Conservation (phyloP, 805 yeast species). For the Diddensiella santjacobensis region DNA sequence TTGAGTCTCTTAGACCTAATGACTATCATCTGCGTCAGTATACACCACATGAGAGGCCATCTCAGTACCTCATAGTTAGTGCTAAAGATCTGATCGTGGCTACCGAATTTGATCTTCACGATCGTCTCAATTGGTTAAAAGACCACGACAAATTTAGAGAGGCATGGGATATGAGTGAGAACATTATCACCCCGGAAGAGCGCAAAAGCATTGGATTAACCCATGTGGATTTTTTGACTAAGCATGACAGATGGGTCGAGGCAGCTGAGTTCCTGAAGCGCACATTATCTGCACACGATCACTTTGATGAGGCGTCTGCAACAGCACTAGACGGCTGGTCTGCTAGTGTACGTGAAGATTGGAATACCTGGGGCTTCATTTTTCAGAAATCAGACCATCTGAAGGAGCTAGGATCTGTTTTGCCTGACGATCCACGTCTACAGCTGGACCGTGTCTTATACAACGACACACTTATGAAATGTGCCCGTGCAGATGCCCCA, state of each 20-base stretch:
- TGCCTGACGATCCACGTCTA: conserved; percentile 51
- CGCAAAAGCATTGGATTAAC: conserved; percentile 59
- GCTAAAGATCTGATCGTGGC: conserved; percentile 80
- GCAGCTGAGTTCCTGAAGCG: conserved; percentile 49
- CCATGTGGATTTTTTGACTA: conserved; percentile 39
- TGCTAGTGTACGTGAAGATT: conserved; percentile 36
- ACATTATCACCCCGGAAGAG: conserved; percentile 47
- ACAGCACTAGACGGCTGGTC: neutral
- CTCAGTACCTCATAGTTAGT: conserved; percentile 64
- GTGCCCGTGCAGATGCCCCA: conserved; percentile 38
- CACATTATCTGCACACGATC: conserved; percentile 35
- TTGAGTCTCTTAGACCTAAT: conserved; percentile 62
- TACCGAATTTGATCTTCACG: conserved; percentile 63
- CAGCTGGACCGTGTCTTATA: conserved; percentile 39
- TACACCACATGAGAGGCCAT: conserved; percentile 7
- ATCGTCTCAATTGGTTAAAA: conserved; percentile 69
- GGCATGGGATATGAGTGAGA: conserved; percentile 77
- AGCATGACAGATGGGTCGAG: conserved; percentile 47
- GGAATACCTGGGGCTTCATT: conserved; percentile 62
- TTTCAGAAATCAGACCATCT: conserved; percentile 49
- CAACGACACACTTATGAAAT: conserved; percentile 45
- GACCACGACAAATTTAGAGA: conserved; percentile 50
- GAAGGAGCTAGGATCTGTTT: conserved; percentile 43
- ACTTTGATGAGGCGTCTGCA: conserved; percentile 21
- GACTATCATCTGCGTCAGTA: conserved; percentile 66